These are phyloP conservation scores for Hypoxylon sp. DNA, from an alignment of 2,329 filamentous ascomycete genomes.

Conservation along the genomic window DNA sequence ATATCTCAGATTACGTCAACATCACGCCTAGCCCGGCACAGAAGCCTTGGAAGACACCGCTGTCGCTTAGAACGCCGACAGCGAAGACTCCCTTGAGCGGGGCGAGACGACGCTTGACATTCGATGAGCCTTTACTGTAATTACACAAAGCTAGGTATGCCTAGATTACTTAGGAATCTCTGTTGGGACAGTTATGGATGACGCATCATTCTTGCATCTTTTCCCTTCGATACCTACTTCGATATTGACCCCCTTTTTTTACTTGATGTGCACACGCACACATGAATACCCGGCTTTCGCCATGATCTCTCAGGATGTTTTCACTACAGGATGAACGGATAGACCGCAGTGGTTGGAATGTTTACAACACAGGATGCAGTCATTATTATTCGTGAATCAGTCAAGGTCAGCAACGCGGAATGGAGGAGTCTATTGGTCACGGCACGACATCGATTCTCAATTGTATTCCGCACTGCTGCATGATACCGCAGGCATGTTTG, in stretches of 20 bases:
- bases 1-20: slow-evolving; percentile 97
- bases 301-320: slow-evolving; percentile 37
- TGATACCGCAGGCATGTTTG: slow-evolving; percentile 6
- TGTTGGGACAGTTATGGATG: slow-evolving; percentile 19
- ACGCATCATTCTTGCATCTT: slow-evolving; percentile 6
- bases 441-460: slow-evolving; percentile 10
- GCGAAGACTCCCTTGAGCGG: slow-evolving; percentile 72
- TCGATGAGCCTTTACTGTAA: slow-evolving; percentile 74
- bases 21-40: slow-evolving; percentile 96
- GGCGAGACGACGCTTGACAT: slow-evolving; percentile 82
- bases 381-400: slow-evolving; percentile 16
- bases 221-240: slow-evolving; percentile 19
- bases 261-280: slow-evolving; percentile 23
- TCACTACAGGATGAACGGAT: slow-evolving; percentile 32
- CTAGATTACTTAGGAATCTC: slow-evolving; percentile 9
- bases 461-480: slow-evolving; percentile 8
- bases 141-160: background rate
- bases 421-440: slow-evolving; percentile 35
- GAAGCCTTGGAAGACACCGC: slow-evolving; percentile 86
- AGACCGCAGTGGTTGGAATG: slow-evolving; percentile 14
- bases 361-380: slow-evolving; percentile 28
- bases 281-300: slow-evolving; percentile 43
- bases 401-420: slow-evolving; percentile 29
- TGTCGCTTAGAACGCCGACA: slow-evolving; percentile 60
- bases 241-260: slow-evolving; percentile 1